These are phyloP conservation scores for Microstroma glucosiphilum DNA, from an alignment of 1,284 basidiomycete genomes.

Conservation along the genomic window DNA sequence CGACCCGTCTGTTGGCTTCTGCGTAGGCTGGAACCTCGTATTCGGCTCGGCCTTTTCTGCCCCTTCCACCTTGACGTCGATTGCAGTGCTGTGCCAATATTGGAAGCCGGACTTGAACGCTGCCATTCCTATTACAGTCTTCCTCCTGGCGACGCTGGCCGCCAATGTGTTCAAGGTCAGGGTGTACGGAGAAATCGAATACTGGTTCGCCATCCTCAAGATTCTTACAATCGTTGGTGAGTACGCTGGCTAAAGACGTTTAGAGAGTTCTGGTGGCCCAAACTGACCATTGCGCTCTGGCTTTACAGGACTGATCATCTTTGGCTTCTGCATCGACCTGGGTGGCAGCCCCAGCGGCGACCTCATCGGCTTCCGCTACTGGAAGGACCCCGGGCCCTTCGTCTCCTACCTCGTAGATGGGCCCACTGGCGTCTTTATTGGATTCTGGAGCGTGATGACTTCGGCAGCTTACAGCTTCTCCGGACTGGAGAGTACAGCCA, in stretches of 20 bases:
- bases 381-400: constrained; percentile 50
- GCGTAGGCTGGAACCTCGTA: constrained; percentile 17
- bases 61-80: constrained; percentile 66
- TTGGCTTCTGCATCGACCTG: constrained; percentile 15
- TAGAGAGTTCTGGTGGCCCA: too few species aligned
- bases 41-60: constrained; percentile 18
- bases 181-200: constrained; percentile 63
- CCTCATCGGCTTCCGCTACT: constrained; percentile 25
- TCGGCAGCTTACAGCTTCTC: constrained; percentile 71
- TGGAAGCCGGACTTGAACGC: constrained; percentile 19
- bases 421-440: constrained; percentile 46
- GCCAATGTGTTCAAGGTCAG: constrained; percentile 54
- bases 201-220: constrained; percentile 49
- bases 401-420: constrained; percentile 11
- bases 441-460: constrained; percentile 31
- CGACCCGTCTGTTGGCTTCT: constrained; percentile 20
- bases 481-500: constrained; percentile 76
- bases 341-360: constrained; percentile 53
- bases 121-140: constrained; percentile 1
- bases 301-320: constrained; percentile 16
- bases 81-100: constrained; percentile 57
- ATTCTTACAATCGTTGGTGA: constrained; percentile 14
- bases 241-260: too few species aligned
- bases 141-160: constrained; percentile 14
- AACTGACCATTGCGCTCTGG: too few species aligned